Conservation (phyloP, 352 stramenopile genomes). For the Globisporangium cederbergense region DNA sequence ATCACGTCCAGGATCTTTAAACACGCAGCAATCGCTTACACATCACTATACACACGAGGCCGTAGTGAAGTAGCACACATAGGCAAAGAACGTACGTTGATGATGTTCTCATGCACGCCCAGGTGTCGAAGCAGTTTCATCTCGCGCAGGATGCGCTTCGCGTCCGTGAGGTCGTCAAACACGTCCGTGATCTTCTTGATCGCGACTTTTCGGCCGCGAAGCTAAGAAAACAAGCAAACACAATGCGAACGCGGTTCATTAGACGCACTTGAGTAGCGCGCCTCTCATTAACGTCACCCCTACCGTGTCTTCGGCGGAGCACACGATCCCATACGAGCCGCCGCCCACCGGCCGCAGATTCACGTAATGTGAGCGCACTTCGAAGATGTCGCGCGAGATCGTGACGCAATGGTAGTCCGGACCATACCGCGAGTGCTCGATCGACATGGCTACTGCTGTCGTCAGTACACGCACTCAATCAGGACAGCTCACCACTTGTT, state of each 20-base stretch:
- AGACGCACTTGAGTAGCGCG: neutral
- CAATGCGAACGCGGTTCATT: neutral
- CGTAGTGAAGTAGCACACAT: neutral
- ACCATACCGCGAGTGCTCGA: conserved; percentile 71
- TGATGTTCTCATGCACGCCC: conserved; percentile 90
- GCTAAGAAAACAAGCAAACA: conserved; percentile 23
- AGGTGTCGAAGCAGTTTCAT: conserved; percentile 93
- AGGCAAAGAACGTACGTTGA: conserved; percentile 51
- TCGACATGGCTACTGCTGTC: conserved; percentile 33
- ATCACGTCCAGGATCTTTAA: conserved; percentile 82
- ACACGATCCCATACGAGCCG: conserved; percentile 92
- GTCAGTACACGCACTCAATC: neutral
- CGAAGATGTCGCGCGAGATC: conserved; percentile 76
- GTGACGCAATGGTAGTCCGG: conserved; percentile 82
- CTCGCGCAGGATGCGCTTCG: conserved; percentile 91
- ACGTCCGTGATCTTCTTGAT: conserved; percentile 93
- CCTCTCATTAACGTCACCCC: neutral
- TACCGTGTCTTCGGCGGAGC: conserved; percentile 89
- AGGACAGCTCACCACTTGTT: neutral
- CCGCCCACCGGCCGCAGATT: conserved; percentile 75
- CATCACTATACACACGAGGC: neutral
- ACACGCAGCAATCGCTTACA: neutral
- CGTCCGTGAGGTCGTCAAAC: conserved; percentile 91
- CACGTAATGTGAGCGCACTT: conserved; percentile 79
- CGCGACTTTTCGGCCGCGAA: conserved; percentile 81